Evolutionary conservation across 495 filamentous ascomycete species (phyloP).

Genomic region (Parathielavia appendiculata): DNA sequence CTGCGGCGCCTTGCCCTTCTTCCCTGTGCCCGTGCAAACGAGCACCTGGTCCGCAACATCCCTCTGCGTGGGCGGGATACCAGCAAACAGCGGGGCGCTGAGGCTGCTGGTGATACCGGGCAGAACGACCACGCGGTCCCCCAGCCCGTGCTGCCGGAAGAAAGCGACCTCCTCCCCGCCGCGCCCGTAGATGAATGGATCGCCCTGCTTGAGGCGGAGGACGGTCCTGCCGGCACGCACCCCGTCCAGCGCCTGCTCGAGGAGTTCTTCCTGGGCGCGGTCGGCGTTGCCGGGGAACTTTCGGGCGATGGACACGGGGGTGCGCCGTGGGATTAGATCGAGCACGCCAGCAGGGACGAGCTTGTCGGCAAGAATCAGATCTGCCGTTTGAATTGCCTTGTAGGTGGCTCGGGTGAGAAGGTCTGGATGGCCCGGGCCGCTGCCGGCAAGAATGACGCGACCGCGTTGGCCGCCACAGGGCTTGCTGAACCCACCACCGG

Average conservation of each 20-base stretch:
- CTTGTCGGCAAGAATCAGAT: slow-evolving; percentile 91
- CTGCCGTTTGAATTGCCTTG: slow-evolving; percentile 75
- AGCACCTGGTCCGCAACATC: slow-evolving; percentile 88
- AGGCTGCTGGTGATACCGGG: slow-evolving; percentile 88
- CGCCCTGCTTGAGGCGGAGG: slow-evolving; percentile 88
- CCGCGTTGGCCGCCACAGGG: slow-evolving; percentile 33
- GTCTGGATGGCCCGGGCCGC: slow-evolving; percentile 90
- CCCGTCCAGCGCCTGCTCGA: slow-evolving; percentile 69
- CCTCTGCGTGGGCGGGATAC: slow-evolving; percentile 81
- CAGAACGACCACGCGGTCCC: slow-evolving; percentile 53
- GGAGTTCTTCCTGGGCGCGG: slow-evolving; percentile 82
- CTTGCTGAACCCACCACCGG: background rate
- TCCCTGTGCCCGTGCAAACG: slow-evolving; percentile 89
- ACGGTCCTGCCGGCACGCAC: slow-evolving; percentile 70
- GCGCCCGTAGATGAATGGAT: slow-evolving; percentile 92
- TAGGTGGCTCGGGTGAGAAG: slow-evolving; percentile 84
- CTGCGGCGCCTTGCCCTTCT: slow-evolving; percentile 76
- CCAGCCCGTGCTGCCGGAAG: slow-evolving; percentile 67
- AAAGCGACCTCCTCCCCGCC: slow-evolving; percentile 91
- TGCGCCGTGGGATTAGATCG: slow-evolving; percentile 83
- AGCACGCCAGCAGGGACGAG: slow-evolving; percentile 85
- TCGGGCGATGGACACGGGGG: slow-evolving; percentile 83
- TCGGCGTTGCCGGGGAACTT: slow-evolving; percentile 98
- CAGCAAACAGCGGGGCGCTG: slow-evolving; percentile 80
- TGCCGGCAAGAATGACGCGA: slow-evolving; percentile 81